These are phyloP conservation scores for Aspergillus taichungensis DNA, from an alignment of 495 filamentous ascomycete genomes.

Conservation along the genomic window DNA sequence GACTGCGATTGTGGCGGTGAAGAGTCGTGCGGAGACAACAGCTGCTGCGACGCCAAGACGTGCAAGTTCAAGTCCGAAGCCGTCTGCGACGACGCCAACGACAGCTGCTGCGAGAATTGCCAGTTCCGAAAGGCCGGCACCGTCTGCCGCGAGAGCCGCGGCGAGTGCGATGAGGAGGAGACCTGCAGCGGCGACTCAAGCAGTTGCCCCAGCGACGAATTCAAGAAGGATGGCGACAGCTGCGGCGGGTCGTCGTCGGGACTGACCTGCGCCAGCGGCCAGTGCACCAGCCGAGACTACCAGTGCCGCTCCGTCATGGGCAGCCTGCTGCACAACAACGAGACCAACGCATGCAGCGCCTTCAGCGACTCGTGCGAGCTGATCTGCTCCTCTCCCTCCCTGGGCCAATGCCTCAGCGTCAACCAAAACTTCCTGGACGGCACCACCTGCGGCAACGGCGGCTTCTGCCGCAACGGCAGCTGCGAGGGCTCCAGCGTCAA, in stretches of 20 bases:
- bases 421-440: conserved; percentile 94
- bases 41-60: conserved; percentile 77
- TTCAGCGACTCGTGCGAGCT: conserved; percentile 56
- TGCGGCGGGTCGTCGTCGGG: conserved; percentile 51
- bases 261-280: conserved; percentile 81
- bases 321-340: conserved; percentile 60
- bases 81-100: conserved; percentile 83
- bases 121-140: conserved; percentile 56
- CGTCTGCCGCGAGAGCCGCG: conserved; percentile 71
- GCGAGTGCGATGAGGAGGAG: conserved; percentile 77
- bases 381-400: conserved; percentile 63
- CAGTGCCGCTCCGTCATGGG: conserved; percentile 89
- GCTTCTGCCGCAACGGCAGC: conserved; percentile 63
- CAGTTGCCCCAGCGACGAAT: conserved; percentile 64
- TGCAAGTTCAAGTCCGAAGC: conserved; percentile 74
- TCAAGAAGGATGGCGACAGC: conserved; percentile 56
- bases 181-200: conserved; percentile 65
- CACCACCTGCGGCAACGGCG: conserved; percentile 76
- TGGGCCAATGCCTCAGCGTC: conserved; percentile 62
- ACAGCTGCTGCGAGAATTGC: conserved; percentile 80
- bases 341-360: conserved; percentile 70
- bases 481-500: conserved; percentile 60
- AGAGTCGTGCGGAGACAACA: conserved; percentile 59
- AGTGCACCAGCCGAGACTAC: conserved; percentile 85
- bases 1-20: conserved; percentile 91